Evolutionary conservation across 129 eudicot species (phyloP), one percentile per base, ranked within the genome.

Genomic region (Lonicera japonica): DNA sequence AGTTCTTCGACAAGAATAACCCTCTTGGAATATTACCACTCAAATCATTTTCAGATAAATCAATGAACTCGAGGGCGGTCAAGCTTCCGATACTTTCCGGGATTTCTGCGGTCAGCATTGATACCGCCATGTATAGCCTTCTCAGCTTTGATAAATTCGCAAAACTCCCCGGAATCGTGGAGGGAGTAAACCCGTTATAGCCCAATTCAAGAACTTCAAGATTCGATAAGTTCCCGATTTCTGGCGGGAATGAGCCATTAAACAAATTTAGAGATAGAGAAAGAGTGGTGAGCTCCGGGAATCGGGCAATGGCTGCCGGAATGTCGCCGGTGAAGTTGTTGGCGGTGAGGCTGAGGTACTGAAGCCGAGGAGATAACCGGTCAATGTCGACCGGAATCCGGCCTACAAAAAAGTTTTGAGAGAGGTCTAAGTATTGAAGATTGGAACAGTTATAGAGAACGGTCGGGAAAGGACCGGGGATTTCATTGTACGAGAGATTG

Each of bases 261-360:
- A 82, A 75, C 52, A 41, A 38, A 54, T 65, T 77, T 18, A 2
- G 7, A 0, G 20, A 36, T 5, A 88, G 67, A 8, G 51, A 66
- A 11, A 88, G 94, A 0, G 69, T 62, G 0, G 36, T 21, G 53
- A 88, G 94, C 65, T 75, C 70, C 9, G 73, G 39, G 1, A 88
- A 66, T 38, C 64, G 54, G 29, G 84, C 80, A 36, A 88, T 65
- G 20, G 60, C 46, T 6, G 73, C 55, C 6, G 96, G 96, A 58
- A 88, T 79, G 73, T 88, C 76, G 1, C 96, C 96, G 17, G 75
- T 69, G 79, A 88, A 88, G 79, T 77, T 88, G 67, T 88, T 84
- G 19, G 18, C 63, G 0, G 16, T 64, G 36, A 88, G 73, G 60
- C 39, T 74, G 43, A 88, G 76, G 45, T 25, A 46, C 25, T 24